Percentiles rank a stretch among this genome's conserved stretches.
Evolutionary conservation across 352 stramenopile genomes (phyloP).

Genomic region (Albugo candida): DNA sequence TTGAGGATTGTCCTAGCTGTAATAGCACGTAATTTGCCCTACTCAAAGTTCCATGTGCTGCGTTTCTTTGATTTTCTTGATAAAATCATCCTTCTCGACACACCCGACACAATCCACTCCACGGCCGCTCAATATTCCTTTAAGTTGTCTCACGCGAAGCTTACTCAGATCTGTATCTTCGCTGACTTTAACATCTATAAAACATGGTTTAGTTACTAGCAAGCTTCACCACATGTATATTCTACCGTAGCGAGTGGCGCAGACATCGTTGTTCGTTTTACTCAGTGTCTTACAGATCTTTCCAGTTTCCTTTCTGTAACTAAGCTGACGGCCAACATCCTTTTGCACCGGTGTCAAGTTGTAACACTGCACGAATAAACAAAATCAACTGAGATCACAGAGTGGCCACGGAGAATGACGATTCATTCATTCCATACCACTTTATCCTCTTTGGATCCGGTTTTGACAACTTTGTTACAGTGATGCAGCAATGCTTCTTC

Average conservation of each 20-base stretch:
- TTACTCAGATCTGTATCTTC: slow-evolving; percentile 89
- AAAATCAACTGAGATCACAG: slow-evolving; percentile 3
- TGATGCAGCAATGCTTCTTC: slow-evolving; percentile 70
- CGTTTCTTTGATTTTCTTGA: slow-evolving; percentile 86
- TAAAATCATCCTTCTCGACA: slow-evolving; percentile 89
- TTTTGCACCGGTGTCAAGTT: slow-evolving; percentile 88
- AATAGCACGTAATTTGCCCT: background rate
- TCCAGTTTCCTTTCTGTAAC: slow-evolving; percentile 81
- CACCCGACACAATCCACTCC: slow-evolving; percentile 86
- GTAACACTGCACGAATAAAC: slow-evolving; percentile 69
- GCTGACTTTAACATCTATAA: slow-evolving; percentile 83
- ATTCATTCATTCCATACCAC: slow-evolving; percentile 25
- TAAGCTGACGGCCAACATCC: slow-evolving; percentile 82
- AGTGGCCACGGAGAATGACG: background rate
- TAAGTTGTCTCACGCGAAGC: slow-evolving; percentile 89
- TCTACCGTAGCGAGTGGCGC: slow-evolving; percentile 86
- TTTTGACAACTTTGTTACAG: slow-evolving; percentile 46
- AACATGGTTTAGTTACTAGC: background rate
- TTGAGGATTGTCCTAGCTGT: background rate
- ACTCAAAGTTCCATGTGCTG: slow-evolving; percentile 77
- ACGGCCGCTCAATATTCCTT: slow-evolving; percentile 84
- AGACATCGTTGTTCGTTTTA: slow-evolving; percentile 91
- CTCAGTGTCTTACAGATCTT: slow-evolving; percentile 88
- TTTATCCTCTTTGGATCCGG: slow-evolving; percentile 78
- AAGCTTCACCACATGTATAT: slow-evolving; percentile 3